These are phyloP conservation scores for Phytophthora pluvialis DNA, from an alignment of 352 stramenopile species.

Conservation along the genomic window DNA sequence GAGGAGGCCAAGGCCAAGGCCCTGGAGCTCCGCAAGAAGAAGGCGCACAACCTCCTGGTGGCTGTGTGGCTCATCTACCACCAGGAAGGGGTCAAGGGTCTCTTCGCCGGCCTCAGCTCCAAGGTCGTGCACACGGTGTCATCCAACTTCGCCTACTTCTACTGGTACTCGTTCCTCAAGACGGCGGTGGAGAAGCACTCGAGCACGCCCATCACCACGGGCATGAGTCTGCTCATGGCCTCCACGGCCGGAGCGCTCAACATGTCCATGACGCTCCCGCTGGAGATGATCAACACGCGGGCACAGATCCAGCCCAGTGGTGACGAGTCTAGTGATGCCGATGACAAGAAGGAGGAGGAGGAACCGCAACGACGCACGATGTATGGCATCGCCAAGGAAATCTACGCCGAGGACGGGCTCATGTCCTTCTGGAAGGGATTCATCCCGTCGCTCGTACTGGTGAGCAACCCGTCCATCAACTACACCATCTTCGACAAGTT, in stretches of 20 bases:
- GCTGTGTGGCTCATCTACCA: slow-evolving; percentile 74
- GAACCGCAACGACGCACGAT: slow-evolving; percentile 47
- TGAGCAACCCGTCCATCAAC: slow-evolving; percentile 91
- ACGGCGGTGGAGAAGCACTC: slow-evolving; percentile 58
- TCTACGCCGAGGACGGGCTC: slow-evolving; percentile 75
- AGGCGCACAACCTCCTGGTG: slow-evolving; percentile 56
- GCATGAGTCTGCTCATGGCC: slow-evolving; percentile 79
- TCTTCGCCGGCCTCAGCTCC: slow-evolving; percentile 75
- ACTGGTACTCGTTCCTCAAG: slow-evolving; percentile 88
- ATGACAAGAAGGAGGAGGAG: slow-evolving; percentile 39
- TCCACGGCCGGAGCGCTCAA: slow-evolving; percentile 84
- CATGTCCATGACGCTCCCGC: slow-evolving; percentile 86
- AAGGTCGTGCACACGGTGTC: slow-evolving; percentile 80
- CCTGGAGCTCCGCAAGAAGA: slow-evolving; percentile 42
- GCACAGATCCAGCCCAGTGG: slow-evolving; percentile 73
- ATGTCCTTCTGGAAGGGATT: slow-evolving; percentile 90
- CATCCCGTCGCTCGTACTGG: slow-evolving; percentile 86
- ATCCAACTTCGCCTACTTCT: slow-evolving; percentile 88
- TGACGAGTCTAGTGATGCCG: slow-evolving; percentile 45
- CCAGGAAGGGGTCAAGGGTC: slow-evolving; percentile 61
- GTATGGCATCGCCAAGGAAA: slow-evolving; percentile 54
- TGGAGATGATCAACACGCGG: slow-evolving; percentile 90
- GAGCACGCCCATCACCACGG: slow-evolving; percentile 56
- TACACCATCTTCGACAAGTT: slow-evolving; percentile 90
- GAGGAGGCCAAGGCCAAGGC: slow-evolving; percentile 34